Evolutionary conservation across 352 stramenopile genomes (phyloP).

Genomic region (Pythium guiyangense): DNA sequence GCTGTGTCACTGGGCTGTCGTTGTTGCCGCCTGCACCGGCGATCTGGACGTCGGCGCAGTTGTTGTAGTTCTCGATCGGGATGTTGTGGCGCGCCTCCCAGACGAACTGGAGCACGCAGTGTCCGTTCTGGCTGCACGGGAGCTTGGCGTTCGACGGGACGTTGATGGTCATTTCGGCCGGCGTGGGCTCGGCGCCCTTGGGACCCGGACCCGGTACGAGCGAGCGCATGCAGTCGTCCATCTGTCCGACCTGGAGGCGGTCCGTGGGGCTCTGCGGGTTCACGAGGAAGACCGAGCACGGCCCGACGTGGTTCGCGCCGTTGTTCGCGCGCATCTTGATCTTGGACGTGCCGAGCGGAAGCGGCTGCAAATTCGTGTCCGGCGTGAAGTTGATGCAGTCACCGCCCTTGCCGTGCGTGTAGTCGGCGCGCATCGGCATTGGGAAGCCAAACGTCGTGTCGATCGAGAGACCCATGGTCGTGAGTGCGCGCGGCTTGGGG

Average conservation of each 20-base stretch:
- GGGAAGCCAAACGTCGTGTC: conserved; percentile 27
- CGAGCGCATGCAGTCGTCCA: conserved; percentile 40
- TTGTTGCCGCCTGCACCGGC: conserved; percentile 6
- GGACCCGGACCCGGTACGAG: conserved; percentile 22
- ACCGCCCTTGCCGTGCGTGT: too few relatives aligned
- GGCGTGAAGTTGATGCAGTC: conserved; percentile 30
- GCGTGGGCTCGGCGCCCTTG: conserved; percentile 25
- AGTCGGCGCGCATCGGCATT: conserved; percentile 23
- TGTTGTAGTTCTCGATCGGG: conserved; percentile 40
- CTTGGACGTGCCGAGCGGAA: conserved; percentile 25
- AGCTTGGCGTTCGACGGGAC: conserved; percentile 22
- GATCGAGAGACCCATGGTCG: conserved; percentile 32
- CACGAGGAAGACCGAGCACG: conserved; percentile 31
- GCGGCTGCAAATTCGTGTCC: conserved; percentile 24
- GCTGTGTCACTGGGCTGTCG: not conserved
- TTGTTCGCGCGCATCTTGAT: conserved; percentile 38
- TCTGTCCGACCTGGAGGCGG: conserved; percentile 25
- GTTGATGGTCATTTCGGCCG: conserved; percentile 28
- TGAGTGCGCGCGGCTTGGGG: conserved; percentile 24
- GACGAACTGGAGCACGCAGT: too few relatives aligned
- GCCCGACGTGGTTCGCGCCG: conserved; percentile 36
- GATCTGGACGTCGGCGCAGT: conserved; percentile 34
- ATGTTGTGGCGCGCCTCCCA: too few relatives aligned
- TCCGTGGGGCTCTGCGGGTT: conserved; percentile 22
- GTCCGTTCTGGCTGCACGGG: too few relatives aligned